These are phyloP conservation scores for Zasmidium citrigriseum DNA, from an alignment of 2,329 filamentous ascomycete species.

Conservation along the genomic window DNA sequence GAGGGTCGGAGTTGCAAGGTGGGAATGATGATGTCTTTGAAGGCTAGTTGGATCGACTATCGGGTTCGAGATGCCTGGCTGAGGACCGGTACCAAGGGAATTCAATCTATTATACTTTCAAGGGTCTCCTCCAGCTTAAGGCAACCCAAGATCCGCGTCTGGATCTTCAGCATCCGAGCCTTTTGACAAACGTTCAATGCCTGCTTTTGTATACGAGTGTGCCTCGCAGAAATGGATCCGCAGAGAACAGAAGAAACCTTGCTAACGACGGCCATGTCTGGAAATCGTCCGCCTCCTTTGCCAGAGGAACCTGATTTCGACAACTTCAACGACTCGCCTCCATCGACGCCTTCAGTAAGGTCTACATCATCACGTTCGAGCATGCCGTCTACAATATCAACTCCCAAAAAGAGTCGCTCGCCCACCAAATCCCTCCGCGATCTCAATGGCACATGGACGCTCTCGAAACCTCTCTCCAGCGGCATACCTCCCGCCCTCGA, in stretches of 20 bases:
- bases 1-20: not conserved
- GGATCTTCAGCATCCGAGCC: not conserved
- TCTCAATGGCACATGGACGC: slow-evolving; percentile 6
- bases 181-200: not conserved
- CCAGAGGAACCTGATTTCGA: not conserved
- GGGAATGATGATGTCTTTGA: not conserved
- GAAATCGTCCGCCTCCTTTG: not conserved
- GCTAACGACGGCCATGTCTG: not conserved
- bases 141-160: not conserved
- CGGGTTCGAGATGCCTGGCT: not conserved
- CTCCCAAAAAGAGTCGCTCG: not conserved
- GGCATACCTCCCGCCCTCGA: slow-evolving; percentile 4
- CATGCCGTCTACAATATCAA: not conserved
- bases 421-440: slow-evolving; percentile 2
- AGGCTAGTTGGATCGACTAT: not conserved
- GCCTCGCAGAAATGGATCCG: not conserved
- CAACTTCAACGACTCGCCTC: not conserved
- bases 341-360: not conserved
- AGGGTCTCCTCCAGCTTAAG: not conserved
- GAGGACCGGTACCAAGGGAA: not conserved
- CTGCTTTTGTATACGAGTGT: not conserved
- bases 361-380: not conserved
- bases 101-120: not conserved
- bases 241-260: not conserved
- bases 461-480: slow-evolving; percentile 2